Conservation (phyloP, 345 rosid genomes). For the Camelina neglecta region DNA sequence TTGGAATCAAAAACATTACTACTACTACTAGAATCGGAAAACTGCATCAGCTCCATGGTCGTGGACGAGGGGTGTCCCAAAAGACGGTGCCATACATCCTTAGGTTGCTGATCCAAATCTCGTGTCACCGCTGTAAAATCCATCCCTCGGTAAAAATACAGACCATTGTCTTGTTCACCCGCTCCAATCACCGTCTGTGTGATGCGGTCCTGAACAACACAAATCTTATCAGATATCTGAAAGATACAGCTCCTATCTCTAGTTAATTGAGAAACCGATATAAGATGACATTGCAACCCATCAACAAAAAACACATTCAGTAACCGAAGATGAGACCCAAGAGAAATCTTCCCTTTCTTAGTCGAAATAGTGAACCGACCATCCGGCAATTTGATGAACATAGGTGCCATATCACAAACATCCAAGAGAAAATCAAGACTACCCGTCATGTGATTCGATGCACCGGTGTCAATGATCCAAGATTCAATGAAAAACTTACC, state of each 20-base stretch:
- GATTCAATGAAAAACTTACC: neutral
- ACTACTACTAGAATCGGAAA: neutral
- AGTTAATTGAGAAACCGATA: neutral
- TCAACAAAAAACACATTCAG: neutral
- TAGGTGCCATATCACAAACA: neutral
- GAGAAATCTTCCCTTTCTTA: rapidly evolving
- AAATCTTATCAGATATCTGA: neutral
- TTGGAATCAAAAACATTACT: neutral
- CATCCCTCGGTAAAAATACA: neutral
- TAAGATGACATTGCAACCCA: neutral
- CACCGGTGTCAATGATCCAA: neutral
- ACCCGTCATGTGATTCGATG: neutral
- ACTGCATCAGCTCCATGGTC: neutral
- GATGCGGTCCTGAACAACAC: no score
- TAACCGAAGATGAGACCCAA: neutral
- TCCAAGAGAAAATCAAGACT: neutral
- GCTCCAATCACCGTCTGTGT: no score
- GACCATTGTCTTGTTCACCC: neutral
- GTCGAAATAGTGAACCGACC: neutral
- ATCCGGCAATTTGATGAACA: neutral
- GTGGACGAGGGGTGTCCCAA: neutral
- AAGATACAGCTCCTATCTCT: neutral
- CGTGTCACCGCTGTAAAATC: rapidly evolving
- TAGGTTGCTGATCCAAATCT: rapidly evolving
- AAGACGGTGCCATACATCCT: neutral